Conservation (phyloP, 805 yeast genomes). For the Yamadazyma scolyti region DNA sequence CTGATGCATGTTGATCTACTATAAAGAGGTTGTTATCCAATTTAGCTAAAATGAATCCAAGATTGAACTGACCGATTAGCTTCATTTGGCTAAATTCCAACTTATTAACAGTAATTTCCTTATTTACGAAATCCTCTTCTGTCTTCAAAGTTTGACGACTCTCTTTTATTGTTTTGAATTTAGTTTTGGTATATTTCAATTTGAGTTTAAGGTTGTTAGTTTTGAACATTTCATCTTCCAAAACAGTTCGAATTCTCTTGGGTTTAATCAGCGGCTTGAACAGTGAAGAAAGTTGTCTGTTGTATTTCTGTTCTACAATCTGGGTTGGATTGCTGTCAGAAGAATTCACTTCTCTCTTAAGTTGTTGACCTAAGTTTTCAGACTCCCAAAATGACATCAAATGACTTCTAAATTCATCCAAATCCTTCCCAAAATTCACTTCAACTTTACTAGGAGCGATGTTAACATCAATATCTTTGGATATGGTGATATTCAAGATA, state of each 20-base stretch:
- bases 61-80: slow-evolving; percentile 88
- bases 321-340: slow-evolving; percentile 1
- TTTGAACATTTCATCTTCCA: slow-evolving; percentile 10
- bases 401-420: slow-evolving; percentile 45
- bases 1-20: slow-evolving; percentile 96
- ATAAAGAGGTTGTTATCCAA: slow-evolving; percentile 67
- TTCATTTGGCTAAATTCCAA: slow-evolving; percentile 71
- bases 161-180: background rate
- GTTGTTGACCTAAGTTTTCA: slow-evolving; percentile 18
- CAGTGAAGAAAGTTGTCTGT: slow-evolving; percentile 1
- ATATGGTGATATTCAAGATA: slow-evolving; percentile 55
- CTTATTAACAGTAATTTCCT: slow-evolving; percentile 49
- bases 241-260: slow-evolving; percentile 1
- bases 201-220: slow-evolving; percentile 4
- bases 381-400: slow-evolving; percentile 45
- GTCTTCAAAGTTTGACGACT: background rate
- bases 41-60: slow-evolving; percentile 86
- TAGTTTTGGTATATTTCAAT: background rate
- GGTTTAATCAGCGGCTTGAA: slow-evolving; percentile 2
- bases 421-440: slow-evolving; percentile 46
- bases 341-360: background rate
- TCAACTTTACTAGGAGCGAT: slow-evolving; percentile 89
- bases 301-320: too few relatives aligned
- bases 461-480: slow-evolving; percentile 71
- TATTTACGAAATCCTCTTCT: slow-evolving; percentile 1